Evolutionary conservation across 495 filamentous ascomycete species (phyloP), one percentile per base, ranked within the genome.

Genomic region (Lasiosphaeriaceae sp.): DNA sequence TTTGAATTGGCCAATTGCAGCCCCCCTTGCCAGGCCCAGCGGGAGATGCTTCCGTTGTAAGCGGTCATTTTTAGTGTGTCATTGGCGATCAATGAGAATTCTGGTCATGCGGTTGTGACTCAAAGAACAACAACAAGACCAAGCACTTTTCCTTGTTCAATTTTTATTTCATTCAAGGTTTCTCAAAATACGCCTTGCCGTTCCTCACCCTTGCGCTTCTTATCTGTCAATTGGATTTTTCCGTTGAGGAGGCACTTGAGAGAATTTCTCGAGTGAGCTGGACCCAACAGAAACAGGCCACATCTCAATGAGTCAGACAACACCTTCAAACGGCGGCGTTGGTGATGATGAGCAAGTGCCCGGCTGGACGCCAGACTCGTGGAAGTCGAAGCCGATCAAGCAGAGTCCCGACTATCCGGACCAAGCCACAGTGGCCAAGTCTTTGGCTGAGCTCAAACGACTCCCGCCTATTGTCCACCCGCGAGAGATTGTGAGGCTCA

Each of bases 401-500:
- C 94, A 98, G 73, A 84, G 84, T 59, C 91, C 96, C 39, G 73
- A 83, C 47, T 98, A 97, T 62, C 79, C 85, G 14, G 86, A 96
- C 72, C 70, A 71, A 9, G 64, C 76, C 4, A 83, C 79, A 8
- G 79, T 96, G 20, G 71, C 82, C 51, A 81, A 81, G 24, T 82
- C 90, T 14, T 70, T 91, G 1, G 63, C 71, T 1, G 90, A 96
- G 72, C 80, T 98, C 45, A 74, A 85, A 57, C 81, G 80, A 49
- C 78, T 97, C 6, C 94, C 94, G 8, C 94, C 94, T 1, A 80
- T 98, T 55, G 94, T 97, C 11, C 95, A 93, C 14, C 89, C 92
- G 1, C 78, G 80, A 37, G 92, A 92, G 81, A 96, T 98, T 62
- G 71, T 80, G 37, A 87, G 84, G 60, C 81, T 98, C 49, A 89